These are phyloP conservation scores for Apostasia shenzhenica DNA, from an alignment of 106 monocot species.

Conservation along the genomic window DNA sequence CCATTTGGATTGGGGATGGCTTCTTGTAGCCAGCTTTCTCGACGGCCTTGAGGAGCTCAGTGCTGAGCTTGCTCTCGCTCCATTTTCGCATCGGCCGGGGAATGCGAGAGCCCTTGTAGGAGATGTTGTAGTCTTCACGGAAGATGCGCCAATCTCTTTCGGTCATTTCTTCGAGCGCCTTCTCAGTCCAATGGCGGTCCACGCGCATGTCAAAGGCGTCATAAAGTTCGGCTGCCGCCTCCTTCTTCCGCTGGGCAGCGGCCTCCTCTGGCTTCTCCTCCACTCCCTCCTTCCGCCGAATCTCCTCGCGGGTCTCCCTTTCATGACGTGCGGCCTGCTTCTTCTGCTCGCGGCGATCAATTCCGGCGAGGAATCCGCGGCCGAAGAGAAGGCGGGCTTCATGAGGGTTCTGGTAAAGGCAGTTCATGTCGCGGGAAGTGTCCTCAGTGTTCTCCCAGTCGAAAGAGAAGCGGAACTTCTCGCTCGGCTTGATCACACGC, in stretches of 20 bases:
- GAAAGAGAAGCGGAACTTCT: slow-evolving; percentile 97
- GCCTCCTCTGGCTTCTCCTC: slow-evolving; percentile 76
- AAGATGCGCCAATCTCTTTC: slow-evolving; percentile 98
- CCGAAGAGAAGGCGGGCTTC: slow-evolving; percentile 91
- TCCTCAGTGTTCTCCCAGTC: slow-evolving; percentile 99
- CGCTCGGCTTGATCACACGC: slow-evolving; percentile 91
- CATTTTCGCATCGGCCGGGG: slow-evolving; percentile 90
- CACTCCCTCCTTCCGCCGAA: slow-evolving; percentile 64
- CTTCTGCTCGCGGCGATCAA: slow-evolving; percentile 93
- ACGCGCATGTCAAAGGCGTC: slow-evolving; percentile 97
- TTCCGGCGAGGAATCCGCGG: slow-evolving; percentile 84
- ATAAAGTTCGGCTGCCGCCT: slow-evolving; percentile 79
- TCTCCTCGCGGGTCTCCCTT: slow-evolving; percentile 81
- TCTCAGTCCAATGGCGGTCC: slow-evolving; percentile 94
- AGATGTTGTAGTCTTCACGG: slow-evolving; percentile 93
- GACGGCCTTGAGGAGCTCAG: slow-evolving; percentile 73
- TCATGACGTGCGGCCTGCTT: slow-evolving; percentile 72
- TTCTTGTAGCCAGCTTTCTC: slow-evolving; percentile 85
- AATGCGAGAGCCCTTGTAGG: slow-evolving; percentile 77
- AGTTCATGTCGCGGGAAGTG: slow-evolving; percentile 93
- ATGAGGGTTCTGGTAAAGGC: slow-evolving; percentile 84
- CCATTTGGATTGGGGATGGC: slow-evolving; percentile 97
- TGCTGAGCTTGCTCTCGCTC: slow-evolving; percentile 63
- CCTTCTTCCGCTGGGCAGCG: slow-evolving; percentile 46
- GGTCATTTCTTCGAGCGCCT: slow-evolving; percentile 88